Conservation (phyloP, 306 rosid genomes). For the Lotus japonicus region DNA sequence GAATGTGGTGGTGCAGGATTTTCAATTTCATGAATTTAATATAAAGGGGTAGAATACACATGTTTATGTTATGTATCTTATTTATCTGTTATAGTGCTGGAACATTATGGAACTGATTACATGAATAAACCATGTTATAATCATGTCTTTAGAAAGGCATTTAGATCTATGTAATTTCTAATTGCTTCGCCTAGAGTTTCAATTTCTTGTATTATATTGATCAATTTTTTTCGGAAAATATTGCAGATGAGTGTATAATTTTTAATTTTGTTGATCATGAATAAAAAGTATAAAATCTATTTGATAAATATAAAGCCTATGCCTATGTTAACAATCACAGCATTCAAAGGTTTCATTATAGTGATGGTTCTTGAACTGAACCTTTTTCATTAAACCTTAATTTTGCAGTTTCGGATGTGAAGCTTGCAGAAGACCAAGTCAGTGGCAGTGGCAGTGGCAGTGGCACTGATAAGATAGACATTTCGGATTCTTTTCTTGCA, state of each 20-base stretch:
- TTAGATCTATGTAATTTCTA: no score
- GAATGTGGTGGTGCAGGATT: no score
- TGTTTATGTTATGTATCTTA: no score
- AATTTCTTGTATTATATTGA: no score
- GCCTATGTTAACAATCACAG: no score
- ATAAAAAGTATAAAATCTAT: no score
- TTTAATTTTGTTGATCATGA: no score
- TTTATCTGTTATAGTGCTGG: not conserved
- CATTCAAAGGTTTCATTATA: no score
- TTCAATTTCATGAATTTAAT: not conserved
- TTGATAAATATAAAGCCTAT: no score
- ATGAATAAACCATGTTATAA: not conserved
- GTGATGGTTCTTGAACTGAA: not conserved
- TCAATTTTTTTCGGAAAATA: no score
- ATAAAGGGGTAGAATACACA: no score
- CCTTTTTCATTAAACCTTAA: not conserved
- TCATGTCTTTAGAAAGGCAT: not conserved
- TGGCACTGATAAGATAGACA: conserved; percentile 19
- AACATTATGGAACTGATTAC: not conserved
- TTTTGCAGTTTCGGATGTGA: conserved; percentile 49
- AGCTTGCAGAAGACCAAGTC: conserved; percentile 20
- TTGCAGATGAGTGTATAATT: no score
- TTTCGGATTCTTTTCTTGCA: conserved; percentile 47
- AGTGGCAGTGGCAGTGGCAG: not conserved
- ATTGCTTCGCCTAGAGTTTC: not conserved